Evolutionary conservation across 2,329 filamentous ascomycete species (phyloP), one percentile per base, ranked within the genome.

Genomic region (Coleophoma crateriformis): DNA sequence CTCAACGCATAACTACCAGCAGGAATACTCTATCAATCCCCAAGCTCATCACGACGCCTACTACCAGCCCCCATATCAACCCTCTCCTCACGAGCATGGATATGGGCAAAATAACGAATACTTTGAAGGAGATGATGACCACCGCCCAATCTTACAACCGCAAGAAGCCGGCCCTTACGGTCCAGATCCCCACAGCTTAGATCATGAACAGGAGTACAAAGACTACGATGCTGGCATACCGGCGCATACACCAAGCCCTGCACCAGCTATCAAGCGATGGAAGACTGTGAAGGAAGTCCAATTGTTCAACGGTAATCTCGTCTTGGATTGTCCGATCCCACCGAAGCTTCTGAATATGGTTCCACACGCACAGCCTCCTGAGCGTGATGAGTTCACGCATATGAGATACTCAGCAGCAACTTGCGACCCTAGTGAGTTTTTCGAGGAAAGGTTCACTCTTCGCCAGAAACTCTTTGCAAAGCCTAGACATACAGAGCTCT

Each of bases 281-380:
- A 99, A 97, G 76, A 99, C 94, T 0, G 92, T 99, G 45, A 99
- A 97, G 71, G 90, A 96, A 73, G 92, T 99, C n/a, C 85, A 95
- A 61, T 72, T 99, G 47, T 99, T 96, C 76, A 87, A 95, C 58
- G 94, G 94, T 56, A 99, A 99, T 70, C 79, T 99, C 61, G 91
- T 99, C 35, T 83, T 99, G 3, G 94, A 99, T 68, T 99, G 94
- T 65, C 94, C 94, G 0, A 89, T 99, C 50, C 92, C 94, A 0
- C 92, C 94, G 0, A 82, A 85, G 61, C 75, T 99, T 40, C 74
- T 99, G 41, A 91, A 87, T 63, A 89, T 96, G 65, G 82, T 96
- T 20, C 87, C 88, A 40, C 91, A 96, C 67, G 90, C 88, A 33
- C 72, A 81, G 60, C 76, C 83, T 44, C 82, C 82, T 41, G 90